Percentiles rank a stretch among this genome's conserved stretches.
These are phyloP conservation scores for Polyporus arcularius DNA, from an alignment of 768 basidiomycete genomes.

Conservation along the genomic window DNA sequence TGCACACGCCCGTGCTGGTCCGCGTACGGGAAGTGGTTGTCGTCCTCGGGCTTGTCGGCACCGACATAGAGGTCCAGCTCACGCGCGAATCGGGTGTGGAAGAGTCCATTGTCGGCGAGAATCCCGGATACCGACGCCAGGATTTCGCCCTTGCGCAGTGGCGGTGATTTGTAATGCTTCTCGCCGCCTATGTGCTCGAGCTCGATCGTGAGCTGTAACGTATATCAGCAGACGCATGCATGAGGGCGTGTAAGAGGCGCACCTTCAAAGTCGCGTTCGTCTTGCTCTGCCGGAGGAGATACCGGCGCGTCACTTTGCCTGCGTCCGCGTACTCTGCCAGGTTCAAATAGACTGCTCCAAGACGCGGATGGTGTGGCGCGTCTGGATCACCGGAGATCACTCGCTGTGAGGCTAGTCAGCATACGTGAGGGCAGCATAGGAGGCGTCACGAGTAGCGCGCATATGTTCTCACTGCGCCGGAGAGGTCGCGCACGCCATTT, in stretches of 20 bases:
- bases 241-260: constrained; percentile 8
- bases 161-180: constrained; percentile 58
- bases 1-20: constrained; percentile 27
- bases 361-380: constrained; percentile 55
- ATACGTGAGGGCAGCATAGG: neutral
- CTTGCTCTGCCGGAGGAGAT: constrained; percentile 71
- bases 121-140: constrained; percentile 66
- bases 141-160: constrained; percentile 72
- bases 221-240: neutral
- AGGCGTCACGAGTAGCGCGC: neutral
- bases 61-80: constrained; percentile 48
- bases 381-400: constrained; percentile 57
- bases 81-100: constrained; percentile 48
- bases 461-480: neutral
- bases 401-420: constrained; percentile 39
- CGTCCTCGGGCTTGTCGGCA: constrained; percentile 17
- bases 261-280: constrained; percentile 81
- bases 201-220: constrained; percentile 56
- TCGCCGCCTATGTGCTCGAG: constrained; percentile 57
- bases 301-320: constrained; percentile 59
- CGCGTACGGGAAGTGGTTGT: constrained; percentile 18
- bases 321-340: constrained; percentile 72
- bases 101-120: constrained; percentile 50
- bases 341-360: constrained; percentile 70
- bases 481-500: neutral